Conservation (phyloP, 192 early-diverging fungal genomes). For the Coemansia sp. region DNA sequence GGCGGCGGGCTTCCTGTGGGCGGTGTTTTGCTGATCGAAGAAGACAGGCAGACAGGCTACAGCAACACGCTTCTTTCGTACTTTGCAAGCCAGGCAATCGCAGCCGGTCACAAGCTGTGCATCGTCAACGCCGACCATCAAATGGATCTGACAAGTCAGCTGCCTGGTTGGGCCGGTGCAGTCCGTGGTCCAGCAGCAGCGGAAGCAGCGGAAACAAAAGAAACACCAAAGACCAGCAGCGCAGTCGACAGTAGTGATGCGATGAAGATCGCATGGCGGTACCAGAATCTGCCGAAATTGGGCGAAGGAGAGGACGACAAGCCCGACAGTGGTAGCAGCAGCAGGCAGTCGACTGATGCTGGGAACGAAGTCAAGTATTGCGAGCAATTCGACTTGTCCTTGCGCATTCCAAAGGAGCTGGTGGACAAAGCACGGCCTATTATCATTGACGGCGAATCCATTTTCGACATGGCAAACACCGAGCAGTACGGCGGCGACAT, state of each 20-base stretch:
- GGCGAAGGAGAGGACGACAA: constrained; percentile 6
- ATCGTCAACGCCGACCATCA: constrained; percentile 71
- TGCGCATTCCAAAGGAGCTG: constrained; percentile 61
- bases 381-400: constrained; percentile 83
- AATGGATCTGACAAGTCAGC: constrained; percentile 55
- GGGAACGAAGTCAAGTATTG: constrained; percentile 63
- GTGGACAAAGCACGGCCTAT: constrained; percentile 60
- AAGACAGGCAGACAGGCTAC: constrained; percentile 81
- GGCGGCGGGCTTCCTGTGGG: constrained; percentile 89
- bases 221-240: constrained; percentile 6
- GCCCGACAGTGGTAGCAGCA: not conserved
- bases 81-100: constrained; percentile 85
- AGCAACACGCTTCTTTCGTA: constrained; percentile 76
- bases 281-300: constrained; percentile 70
- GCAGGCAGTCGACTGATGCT: not conserved
- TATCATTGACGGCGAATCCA: constrained; percentile 47
- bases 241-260: constrained; percentile 28
- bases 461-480: constrained; percentile 12
- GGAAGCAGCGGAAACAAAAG: constrained; percentile 29
- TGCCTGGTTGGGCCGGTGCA: constrained; percentile 48
- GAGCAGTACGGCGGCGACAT: constrained; percentile 23
- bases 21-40: constrained; percentile 71
- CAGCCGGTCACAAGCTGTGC: constrained; percentile 67
- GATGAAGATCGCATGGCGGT: constrained; percentile 95
- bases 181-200: not conserved